phyloP scores from a whole-genome alignment of 2,329 filamentous ascomycete genomes.

The Ustilaginoidea virens region DNA sequence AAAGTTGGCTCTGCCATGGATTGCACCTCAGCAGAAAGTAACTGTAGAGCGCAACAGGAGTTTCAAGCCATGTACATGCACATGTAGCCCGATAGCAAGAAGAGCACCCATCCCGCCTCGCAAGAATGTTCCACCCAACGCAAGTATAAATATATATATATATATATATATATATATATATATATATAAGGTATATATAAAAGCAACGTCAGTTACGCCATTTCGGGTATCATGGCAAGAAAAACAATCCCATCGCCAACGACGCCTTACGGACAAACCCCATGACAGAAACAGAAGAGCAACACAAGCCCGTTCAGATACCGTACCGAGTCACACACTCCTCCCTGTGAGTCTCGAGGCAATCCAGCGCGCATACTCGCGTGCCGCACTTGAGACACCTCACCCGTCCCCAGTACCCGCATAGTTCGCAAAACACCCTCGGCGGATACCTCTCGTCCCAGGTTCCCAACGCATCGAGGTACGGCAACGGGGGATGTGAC shows the following conservation, averaged over 20 bases:
- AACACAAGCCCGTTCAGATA: constrained; percentile 12
- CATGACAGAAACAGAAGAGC: background rate
- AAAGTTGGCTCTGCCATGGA: too few relatives aligned
- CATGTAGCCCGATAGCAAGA: too few relatives aligned
- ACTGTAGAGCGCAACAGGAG: too few relatives aligned
- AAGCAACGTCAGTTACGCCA: too few relatives aligned
- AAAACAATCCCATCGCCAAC: constrained; percentile 2
- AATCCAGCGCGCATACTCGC: constrained; percentile 62
- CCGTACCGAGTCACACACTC: constrained; percentile 55
- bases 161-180: too few relatives aligned
- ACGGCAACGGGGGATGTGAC: constrained; percentile 48
- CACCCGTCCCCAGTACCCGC: constrained; percentile 68
- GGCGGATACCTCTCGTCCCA: constrained; percentile 36
- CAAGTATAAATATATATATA: too few relatives aligned
- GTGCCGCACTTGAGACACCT: constrained; percentile 66
- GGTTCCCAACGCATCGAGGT: constrained; percentile 43
- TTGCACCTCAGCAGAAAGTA: too few relatives aligned
- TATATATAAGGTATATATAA: too few relatives aligned
- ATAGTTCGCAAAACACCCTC: constrained; percentile 60
- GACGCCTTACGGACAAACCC: constrained; percentile 5
- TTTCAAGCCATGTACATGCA: too few relatives aligned
- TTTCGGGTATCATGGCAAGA: constrained; percentile 7
- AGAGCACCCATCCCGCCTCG: too few relatives aligned
- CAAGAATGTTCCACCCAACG: too few relatives aligned
- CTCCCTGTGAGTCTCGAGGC: constrained; percentile 55